Evolutionary conservation across 805 yeast species (phyloP), one percentile per base, ranked within the genome.

Genomic region (Lachancea meyersii): DNA sequence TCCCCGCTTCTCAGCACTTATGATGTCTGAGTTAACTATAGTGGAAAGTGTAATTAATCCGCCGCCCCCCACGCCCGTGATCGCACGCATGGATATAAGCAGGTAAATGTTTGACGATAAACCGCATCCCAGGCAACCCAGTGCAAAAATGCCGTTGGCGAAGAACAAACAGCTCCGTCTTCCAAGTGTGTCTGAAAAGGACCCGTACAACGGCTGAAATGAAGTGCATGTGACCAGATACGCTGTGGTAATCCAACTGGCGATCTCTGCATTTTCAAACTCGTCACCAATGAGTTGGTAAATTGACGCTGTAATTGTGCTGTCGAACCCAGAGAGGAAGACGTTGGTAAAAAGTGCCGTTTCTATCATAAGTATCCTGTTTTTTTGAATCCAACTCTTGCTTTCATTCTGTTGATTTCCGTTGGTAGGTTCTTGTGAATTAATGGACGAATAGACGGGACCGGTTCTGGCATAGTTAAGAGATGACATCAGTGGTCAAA

Each of bases 191-290:
- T 85, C 91, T 33, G 83, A 74, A 24, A 82, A 64, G 45, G 81
- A 75, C 4, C 91, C 93, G 43, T 78, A 80, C 20, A 84, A 57
- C 0, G 87, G 89, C 61, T 82, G 89, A 58, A 82, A 80, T 1
- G 85, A 84, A 3, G 86, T 75, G 47, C 77, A 78, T 1, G 89
- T 80, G 22, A 85, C 63, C 24, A 85, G 65, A 42, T 81, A 79
- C 1, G 85, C 75, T 0, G 88, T 77, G 3, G 88, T 87, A 2
- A 83, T 81, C 89, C 91, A 83, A 2, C 79, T 63, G 5, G 76
- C 64, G 42, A 70, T 54, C 14, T 71, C 68, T 31, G 79, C 66
- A 35, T 74, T 76, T 35, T 76, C 61, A 55, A 80, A 69, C 19
- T 77, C 78, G 5, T 79, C 70, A 17, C 84, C 83, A 34, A 80